Base-by-base conservation (phyloP, 345 rosid genomes). In the Citrus unshiu region DNA sequence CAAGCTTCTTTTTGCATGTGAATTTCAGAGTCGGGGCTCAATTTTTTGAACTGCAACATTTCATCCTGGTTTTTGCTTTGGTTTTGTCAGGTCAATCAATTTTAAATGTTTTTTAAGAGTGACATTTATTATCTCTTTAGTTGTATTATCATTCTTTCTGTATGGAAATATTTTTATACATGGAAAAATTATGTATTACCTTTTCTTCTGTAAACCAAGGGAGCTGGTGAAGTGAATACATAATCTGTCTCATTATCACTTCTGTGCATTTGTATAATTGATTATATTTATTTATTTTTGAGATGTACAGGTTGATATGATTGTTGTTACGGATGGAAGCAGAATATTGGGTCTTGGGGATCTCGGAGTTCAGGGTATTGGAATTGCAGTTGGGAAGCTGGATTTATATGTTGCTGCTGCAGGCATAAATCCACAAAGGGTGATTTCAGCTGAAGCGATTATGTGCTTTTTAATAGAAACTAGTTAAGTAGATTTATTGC, bases 281-380 rank as follows among this genome's bases (percentile, higher is more conserved):
- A 25, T 37, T 21, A 14, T 22, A 67, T 54, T 29, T 49, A 6
- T 54, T 9, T 51, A 6, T 34, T 76, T 54, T 22, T 40, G 21
- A 70, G 30, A 29, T 62, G 29, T 82, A 25, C 91, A 95, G 99
- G 99, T 96, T 79, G 99, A 96, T 89, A 96, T 96, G 99, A 93
- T 96, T 84, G 98, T 96, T 82, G 99, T 96, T 68, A 96, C 99
- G 2, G 97, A 96, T 89, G 99, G 99, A 86, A 96, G 99, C 90
- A 89, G 99, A 86, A 91, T 96, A 83, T 80, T 96, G 85, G 97
- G 99, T 76, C 99, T 96, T 84, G 99, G 99, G 80, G 99, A 96
- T 85, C 90, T 96, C 75, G 99, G 99, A 80, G 90, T 94, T 78
- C 99, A 96, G 77, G 98, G 99, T 78, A 96, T 96, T 85, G 99